Conservation (phyloP, 352 stramenopile genomes). For the Phytophthora aleatoria region DNA sequence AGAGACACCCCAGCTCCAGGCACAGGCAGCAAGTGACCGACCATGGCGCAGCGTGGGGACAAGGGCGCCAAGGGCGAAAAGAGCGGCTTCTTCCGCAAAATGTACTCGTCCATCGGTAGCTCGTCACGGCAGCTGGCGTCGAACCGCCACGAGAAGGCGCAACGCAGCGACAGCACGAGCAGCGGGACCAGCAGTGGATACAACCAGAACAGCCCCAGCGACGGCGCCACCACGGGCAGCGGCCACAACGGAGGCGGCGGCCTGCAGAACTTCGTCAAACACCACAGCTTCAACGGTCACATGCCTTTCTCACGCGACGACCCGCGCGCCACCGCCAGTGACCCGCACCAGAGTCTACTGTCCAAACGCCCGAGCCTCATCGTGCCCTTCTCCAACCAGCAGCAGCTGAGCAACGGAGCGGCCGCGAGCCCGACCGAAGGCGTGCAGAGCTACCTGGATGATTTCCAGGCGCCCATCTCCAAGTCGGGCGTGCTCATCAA, state of each 20-base stretch:
- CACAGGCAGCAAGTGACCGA: constrained; percentile 1
- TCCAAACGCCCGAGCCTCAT: constrained; percentile 81
- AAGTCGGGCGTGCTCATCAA: constrained; percentile 89
- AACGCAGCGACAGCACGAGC: constrained; percentile 39
- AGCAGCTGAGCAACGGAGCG: constrained; percentile 23
- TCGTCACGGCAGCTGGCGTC: constrained; percentile 41
- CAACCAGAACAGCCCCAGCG: constrained; percentile 38
- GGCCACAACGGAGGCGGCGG: constrained; percentile 31
- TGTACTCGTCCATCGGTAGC: constrained; percentile 64
- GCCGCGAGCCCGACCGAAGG: constrained; percentile 28
- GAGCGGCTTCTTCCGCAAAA: constrained; percentile 67
- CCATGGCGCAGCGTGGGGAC: constrained; percentile 50
- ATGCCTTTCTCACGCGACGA: constrained; percentile 61
- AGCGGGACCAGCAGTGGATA: constrained; percentile 40
- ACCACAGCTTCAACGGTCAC: constrained; percentile 79
- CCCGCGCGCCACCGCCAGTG: constrained; percentile 21
- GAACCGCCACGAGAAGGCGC: constrained; percentile 38
- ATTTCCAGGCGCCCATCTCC: constrained; percentile 83
- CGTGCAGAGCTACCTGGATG: constrained; percentile 59
- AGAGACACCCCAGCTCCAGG: constrained; percentile 19
- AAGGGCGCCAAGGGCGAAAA: constrained; percentile 44
- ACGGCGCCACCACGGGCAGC: constrained; percentile 39
- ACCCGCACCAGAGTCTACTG: constrained; percentile 56
- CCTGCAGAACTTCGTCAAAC: constrained; percentile 50
- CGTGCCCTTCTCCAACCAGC: constrained; percentile 58